phyloP scores from a whole-genome alignment of 805 yeast genomes.

The Zygoascus tannicola region DNA sequence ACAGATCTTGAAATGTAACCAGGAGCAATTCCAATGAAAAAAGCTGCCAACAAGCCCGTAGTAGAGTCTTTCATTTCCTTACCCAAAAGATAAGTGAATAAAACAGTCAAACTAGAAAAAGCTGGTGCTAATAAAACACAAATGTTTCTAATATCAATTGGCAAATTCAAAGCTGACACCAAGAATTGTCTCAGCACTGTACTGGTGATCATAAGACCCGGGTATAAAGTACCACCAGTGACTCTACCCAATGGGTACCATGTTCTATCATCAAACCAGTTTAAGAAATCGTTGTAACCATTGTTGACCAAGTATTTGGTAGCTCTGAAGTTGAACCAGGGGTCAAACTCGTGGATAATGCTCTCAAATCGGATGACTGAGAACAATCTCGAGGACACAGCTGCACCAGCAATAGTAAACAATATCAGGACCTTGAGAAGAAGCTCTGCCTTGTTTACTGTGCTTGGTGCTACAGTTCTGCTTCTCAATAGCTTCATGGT shows the following conservation, averaged over 20 bases:
- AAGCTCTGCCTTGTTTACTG: conserved; percentile 15
- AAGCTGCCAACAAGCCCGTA: conserved; percentile 87
- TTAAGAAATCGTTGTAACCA: conserved; percentile 82
- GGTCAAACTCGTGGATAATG: conserved; percentile 86
- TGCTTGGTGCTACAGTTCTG: background rate
- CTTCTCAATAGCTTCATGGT: background rate
- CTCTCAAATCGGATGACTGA: conserved; percentile 95
- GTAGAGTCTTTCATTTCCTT: conserved; percentile 80
- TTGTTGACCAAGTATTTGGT: conserved; percentile 81
- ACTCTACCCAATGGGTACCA: conserved; percentile 99
- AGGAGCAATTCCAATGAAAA: conserved; percentile 95
- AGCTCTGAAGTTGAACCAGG: conserved; percentile 73
- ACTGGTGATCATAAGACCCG: conserved; percentile 97
- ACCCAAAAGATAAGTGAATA: conserved; percentile 79
- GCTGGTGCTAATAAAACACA: conserved; percentile 97
- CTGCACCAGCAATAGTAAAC: conserved; percentile 77
- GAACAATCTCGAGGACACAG: conserved; percentile 82
- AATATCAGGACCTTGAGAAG: conserved; percentile 60
- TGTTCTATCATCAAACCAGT: conserved; percentile 98
- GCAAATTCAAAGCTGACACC: conserved; percentile 50
- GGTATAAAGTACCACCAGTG: conserved; percentile 97
- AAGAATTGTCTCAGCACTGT: conserved; percentile 76
- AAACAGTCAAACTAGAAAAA: conserved; percentile 85
- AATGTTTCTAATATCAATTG: conserved; percentile 88
- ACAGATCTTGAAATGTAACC: conserved; percentile 98